These are phyloP conservation scores for Pachyrhizus erosus DNA, from an alignment of 306 rosid genomes.

Conservation along the genomic window DNA sequence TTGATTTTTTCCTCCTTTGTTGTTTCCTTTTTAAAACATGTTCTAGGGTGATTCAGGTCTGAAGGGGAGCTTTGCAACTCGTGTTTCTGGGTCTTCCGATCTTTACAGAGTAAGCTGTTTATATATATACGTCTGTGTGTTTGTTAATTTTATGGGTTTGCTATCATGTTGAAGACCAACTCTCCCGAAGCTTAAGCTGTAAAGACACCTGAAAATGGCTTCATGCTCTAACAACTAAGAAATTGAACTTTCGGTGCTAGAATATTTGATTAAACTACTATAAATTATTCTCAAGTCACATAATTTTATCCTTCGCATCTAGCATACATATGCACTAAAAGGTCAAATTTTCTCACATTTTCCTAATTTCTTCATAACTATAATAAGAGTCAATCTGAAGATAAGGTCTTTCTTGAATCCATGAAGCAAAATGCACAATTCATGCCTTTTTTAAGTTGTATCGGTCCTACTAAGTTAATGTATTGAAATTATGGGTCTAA, in stretches of 20 bases:
- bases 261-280: slow-evolving; percentile 26
- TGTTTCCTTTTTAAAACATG: slow-evolving; percentile 40
- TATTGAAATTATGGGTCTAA: slow-evolving; percentile 20
- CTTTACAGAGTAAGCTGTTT: slow-evolving; percentile 77
- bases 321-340: neutral
- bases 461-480: neutral
- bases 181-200: slow-evolving; percentile 21
- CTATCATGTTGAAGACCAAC: slow-evolving; percentile 26
- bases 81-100: slow-evolving; percentile 94
- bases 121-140: slow-evolving; percentile 6
- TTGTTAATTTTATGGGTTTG: slow-evolving; percentile 12
- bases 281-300: neutral
- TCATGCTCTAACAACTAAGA: neutral
- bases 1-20: slow-evolving; percentile 28
- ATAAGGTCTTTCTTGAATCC: neutral
- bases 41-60: slow-evolving; percentile 79
- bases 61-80: slow-evolving; percentile 95
- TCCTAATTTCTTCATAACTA: neutral
- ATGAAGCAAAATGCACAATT: slow-evolving; percentile 5
- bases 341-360: neutral
- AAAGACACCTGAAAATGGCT: slow-evolving; percentile 18
- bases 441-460: neutral
- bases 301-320: slow-evolving; percentile 1
- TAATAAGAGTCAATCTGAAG: neutral
- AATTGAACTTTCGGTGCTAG: slow-evolving; percentile 21